These are phyloP conservation scores for Penicillium sp. DNA, from an alignment of 2,329 filamentous ascomycete species.

Conservation along the genomic window DNA sequence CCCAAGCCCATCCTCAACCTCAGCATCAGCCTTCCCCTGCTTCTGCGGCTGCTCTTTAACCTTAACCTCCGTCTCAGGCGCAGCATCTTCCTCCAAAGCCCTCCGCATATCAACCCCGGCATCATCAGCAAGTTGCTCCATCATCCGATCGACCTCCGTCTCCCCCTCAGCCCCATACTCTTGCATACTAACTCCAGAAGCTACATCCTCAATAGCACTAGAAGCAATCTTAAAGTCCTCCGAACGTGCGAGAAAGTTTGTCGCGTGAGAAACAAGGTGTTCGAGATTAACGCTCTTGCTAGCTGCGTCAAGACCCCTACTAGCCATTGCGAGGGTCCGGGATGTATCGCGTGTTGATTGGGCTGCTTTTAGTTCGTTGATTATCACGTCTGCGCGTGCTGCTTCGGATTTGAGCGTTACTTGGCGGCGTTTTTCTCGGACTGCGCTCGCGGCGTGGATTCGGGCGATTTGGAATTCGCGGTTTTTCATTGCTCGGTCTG, in stretches of 20 bases:
- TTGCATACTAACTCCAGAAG: slow-evolving; percentile 46
- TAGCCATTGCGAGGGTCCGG: slow-evolving; percentile 49
- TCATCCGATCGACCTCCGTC: slow-evolving; percentile 46
- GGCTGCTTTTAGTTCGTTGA: slow-evolving; percentile 53
- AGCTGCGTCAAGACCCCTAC: slow-evolving; percentile 50
- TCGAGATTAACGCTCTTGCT: slow-evolving; percentile 52
- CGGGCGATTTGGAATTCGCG: slow-evolving; percentile 55
- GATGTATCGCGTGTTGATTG: slow-evolving; percentile 54
- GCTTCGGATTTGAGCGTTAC: slow-evolving; percentile 51
- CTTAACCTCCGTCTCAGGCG: slow-evolving; percentile 41
- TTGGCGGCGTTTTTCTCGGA: slow-evolving; percentile 52
- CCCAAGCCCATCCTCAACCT: slow-evolving; percentile 47
- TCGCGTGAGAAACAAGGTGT: slow-evolving; percentile 46
- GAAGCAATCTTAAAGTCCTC: slow-evolving; percentile 51
- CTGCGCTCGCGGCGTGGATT: slow-evolving; percentile 52
- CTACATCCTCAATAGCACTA: slow-evolving; percentile 47
- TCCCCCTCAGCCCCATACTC: slow-evolving; percentile 51
- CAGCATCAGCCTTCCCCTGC: slow-evolving; percentile 32
- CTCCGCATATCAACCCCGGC: slow-evolving; percentile 48
- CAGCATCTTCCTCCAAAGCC: slow-evolving; percentile 43
- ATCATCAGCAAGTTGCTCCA: slow-evolving; percentile 51
- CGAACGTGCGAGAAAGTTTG: slow-evolving; percentile 46
- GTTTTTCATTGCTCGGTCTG: slow-evolving; percentile 53
- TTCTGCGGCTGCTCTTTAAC: slow-evolving; percentile 43
- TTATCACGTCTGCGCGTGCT: slow-evolving; percentile 54